Conservation (phyloP, 805 yeast species). For the Millerozyma acaciae region DNA sequence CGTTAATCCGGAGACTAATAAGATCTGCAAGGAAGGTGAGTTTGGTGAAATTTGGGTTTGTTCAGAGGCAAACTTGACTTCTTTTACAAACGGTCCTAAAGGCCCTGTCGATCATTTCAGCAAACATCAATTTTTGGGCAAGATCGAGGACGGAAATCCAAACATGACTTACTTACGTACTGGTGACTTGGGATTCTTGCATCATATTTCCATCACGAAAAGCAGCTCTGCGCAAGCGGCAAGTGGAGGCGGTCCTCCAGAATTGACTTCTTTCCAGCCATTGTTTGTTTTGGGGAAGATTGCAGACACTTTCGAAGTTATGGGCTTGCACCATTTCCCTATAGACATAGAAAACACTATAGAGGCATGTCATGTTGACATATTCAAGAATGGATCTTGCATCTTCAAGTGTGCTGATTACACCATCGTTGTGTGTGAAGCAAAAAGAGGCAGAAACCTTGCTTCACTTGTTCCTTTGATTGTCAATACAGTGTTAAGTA, state of each 20-base stretch:
- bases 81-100: constrained; percentile 53
- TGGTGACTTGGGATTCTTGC: constrained; percentile 92
- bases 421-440: constrained; percentile 70
- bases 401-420: constrained; percentile 81
- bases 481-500: constrained; percentile 71
- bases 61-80: constrained; percentile 74
- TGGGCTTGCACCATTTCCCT: constrained; percentile 91
- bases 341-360: constrained; percentile 64
- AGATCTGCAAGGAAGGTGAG: constrained; percentile 82
- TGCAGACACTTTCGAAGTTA: constrained; percentile 81
- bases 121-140: constrained; percentile 54
- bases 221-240: constrained; percentile 16
- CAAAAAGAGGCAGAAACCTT: constrained; percentile 44
- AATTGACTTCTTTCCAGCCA: constrained; percentile 55
- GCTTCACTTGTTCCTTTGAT: constrained; percentile 82
- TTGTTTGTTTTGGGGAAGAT: constrained; percentile 81
- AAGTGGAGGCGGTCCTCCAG: constrained; percentile 7
- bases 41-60: constrained; percentile 97
- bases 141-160: constrained; percentile 59
- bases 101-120: constrained; percentile 51
- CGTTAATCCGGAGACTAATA: constrained; percentile 88
- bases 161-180: constrained; percentile 69
- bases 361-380: constrained; percentile 49
- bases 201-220: constrained; percentile 54
- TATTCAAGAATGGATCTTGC: constrained; percentile 56